These are phyloP conservation scores for Calonectria leucothoes DNA, from an alignment of 2,329 filamentous ascomycete genomes.

Conservation along the genomic window DNA sequence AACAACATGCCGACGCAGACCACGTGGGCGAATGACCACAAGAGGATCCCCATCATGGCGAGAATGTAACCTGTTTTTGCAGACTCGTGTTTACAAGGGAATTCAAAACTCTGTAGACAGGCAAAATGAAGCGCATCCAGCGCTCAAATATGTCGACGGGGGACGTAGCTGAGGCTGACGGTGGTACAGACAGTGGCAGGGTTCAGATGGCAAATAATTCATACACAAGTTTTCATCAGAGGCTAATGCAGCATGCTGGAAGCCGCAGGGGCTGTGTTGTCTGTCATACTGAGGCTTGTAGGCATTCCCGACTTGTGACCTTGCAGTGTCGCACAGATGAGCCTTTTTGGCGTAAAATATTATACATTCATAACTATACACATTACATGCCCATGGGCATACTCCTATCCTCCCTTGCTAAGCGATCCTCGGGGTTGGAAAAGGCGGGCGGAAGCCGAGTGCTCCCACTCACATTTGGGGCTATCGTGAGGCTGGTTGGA, in stretches of 20 bases:
- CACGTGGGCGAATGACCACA: not conserved
- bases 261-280: not conserved
- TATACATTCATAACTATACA: not conserved
- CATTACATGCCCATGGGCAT: not conserved
- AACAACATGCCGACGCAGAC: not conserved
- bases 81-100: too few relatives aligned
- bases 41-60: not conserved
- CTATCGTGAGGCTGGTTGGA: conserved; percentile 11
- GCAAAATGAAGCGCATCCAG: not conserved
- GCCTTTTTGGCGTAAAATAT: too few relatives aligned
- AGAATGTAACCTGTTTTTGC: too few relatives aligned
- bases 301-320: too few relatives aligned
- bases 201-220: not conserved
- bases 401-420: not conserved
- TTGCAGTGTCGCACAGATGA: too few relatives aligned
- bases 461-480: not conserved
- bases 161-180: not conserved
- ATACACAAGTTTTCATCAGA: not conserved
- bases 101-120: not conserved
- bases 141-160: not conserved
- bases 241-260: not conserved
- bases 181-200: not conserved
- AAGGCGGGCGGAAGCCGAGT: not conserved
- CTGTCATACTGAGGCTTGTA: too few relatives aligned
- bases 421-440: not conserved